Evolutionary conservation across 2,329 filamentous ascomycete genomes (phyloP).

Genomic region (Tolypocladium inflatum): DNA sequence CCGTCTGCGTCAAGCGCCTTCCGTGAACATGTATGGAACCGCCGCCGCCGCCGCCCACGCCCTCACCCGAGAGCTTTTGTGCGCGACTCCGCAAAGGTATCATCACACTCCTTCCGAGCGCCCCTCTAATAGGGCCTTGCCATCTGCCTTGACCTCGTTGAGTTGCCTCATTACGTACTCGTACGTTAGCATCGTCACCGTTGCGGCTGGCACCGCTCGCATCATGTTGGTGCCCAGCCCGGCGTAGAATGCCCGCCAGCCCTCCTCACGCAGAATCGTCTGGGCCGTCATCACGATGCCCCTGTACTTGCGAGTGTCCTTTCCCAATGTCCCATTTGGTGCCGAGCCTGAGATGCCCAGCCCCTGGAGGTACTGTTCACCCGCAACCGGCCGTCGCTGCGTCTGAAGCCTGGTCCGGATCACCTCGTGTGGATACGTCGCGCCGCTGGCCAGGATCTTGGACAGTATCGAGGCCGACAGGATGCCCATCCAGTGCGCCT

Average conservation of each 20-base stretch:
- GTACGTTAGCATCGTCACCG: constrained; percentile 96
- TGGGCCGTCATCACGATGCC: constrained; percentile 75
- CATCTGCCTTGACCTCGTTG: constrained; percentile 31
- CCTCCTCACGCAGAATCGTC: constrained; percentile 82
- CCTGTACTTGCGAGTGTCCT: constrained; percentile 49
- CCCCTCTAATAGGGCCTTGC: constrained; percentile 8
- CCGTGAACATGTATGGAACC: not conserved
- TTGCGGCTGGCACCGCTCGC: constrained; percentile 86
- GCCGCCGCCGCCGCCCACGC: not conserved
- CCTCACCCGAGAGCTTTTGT: not conserved
- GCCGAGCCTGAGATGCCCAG: constrained; percentile 31
- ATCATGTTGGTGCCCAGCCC: constrained; percentile 98
- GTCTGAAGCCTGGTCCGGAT: constrained; percentile 90
- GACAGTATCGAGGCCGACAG: constrained; percentile 83
- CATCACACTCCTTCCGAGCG: not conserved
- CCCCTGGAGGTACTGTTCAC: constrained; percentile 41
- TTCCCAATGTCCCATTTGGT: constrained; percentile 16
- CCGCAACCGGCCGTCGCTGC: constrained; percentile 63
- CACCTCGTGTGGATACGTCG: constrained; percentile 96
- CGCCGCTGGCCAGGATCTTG: constrained; percentile 88
- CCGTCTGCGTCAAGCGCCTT: not conserved
- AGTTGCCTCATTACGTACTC: constrained; percentile 60
- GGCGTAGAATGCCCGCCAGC: constrained; percentile 93
- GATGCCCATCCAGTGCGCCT: constrained; percentile 73
- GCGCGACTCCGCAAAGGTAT: not conserved